Evolutionary conservation across 352 stramenopile species (phyloP).

Genomic region (Globisporangium spinosum): DNA sequence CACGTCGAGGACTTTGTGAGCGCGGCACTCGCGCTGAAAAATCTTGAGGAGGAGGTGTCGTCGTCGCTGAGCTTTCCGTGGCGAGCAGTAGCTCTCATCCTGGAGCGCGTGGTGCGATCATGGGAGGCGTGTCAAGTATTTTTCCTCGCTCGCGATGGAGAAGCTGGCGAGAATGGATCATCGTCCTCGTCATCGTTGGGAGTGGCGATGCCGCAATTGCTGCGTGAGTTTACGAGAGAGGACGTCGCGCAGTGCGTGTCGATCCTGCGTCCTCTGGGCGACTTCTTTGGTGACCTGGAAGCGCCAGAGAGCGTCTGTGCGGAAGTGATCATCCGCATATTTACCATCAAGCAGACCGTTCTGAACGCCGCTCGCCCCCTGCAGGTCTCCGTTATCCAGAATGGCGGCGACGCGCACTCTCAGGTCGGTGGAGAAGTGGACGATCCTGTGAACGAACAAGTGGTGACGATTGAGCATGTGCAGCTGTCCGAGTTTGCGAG

Average conservation of each 20-base stretch:
- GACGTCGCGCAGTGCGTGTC: slow-evolving; percentile 13
- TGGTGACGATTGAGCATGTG: background rate
- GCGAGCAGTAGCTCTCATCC: slow-evolving; percentile 2
- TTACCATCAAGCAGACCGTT: slow-evolving; percentile 15
- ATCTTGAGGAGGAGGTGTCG: no score
- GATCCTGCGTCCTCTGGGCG: slow-evolving; percentile 12
- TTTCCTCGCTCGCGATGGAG: background rate
- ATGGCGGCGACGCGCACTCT: background rate
- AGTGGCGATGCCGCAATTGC: background rate
- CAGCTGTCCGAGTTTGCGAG: slow-evolving; percentile 12
- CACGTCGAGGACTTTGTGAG: slow-evolving; percentile 6
- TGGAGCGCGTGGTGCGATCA: background rate
- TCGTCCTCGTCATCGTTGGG: background rate
- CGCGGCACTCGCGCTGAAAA: slow-evolving; percentile 1
- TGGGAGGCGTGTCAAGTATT: slow-evolving; percentile 13
- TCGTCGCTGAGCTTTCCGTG: slow-evolving; percentile 3
- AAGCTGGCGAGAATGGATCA: background rate
- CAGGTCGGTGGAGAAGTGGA: background rate
- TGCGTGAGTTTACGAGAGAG: slow-evolving; percentile 11
- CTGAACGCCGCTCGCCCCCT: slow-evolving; percentile 8
- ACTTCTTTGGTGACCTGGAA: slow-evolving; percentile 11
- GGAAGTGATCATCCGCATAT: slow-evolving; percentile 15
- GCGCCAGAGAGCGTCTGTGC: slow-evolving; percentile 5
- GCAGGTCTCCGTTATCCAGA: background rate
- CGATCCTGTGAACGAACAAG: background rate